phyloP scores from a whole-genome alignment of 352 stramenopile species.

The Hyaloperonospora arabidopsidis region DNA sequence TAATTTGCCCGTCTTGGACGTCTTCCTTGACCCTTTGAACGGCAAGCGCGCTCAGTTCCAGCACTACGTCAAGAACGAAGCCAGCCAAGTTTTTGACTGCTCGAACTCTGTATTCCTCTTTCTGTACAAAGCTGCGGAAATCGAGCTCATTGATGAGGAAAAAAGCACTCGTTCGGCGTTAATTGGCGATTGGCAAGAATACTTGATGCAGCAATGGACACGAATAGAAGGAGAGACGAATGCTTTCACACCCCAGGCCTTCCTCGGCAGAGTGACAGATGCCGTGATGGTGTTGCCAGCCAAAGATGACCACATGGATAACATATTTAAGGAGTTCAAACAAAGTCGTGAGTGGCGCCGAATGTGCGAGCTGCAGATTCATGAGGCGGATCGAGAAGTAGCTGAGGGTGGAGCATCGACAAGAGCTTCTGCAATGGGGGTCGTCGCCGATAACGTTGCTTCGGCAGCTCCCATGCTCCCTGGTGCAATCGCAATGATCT shows the following conservation, averaged over 20 bases:
- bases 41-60: slow-evolving; percentile 56
- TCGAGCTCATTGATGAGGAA: slow-evolving; percentile 4
- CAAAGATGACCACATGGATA: slow-evolving; percentile 8
- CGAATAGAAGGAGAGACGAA: slow-evolving; percentile 26
- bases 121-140: slow-evolving; percentile 34
- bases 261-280: slow-evolving; percentile 50
- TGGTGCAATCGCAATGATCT: slow-evolving; percentile 17
- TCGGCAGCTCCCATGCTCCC: slow-evolving; percentile 8
- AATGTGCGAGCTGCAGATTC: slow-evolving; percentile 22
- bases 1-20: slow-evolving; percentile 48
- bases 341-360: slow-evolving; percentile 23
- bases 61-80: slow-evolving; percentile 21
- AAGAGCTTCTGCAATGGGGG: slow-evolving; percentile 9
- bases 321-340: slow-evolving; percentile 11
- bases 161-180: neutral
- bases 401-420: neutral
- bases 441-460: slow-evolving; percentile 14
- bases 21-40: slow-evolving; percentile 66
- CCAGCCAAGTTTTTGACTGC: slow-evolving; percentile 39
- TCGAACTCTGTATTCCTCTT: slow-evolving; percentile 55
- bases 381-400: slow-evolving; percentile 3
- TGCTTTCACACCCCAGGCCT: slow-evolving; percentile 60
- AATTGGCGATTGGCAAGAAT: slow-evolving; percentile 30
- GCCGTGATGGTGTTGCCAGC: slow-evolving; percentile 28
- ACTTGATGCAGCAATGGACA: slow-evolving; percentile 46